Percentiles rank a stretch among this genome's conserved stretches.
Evolutionary conservation across 2,329 filamentous ascomycete genomes (phyloP).

Genomic region (Pseudogymnoascus destructans): DNA sequence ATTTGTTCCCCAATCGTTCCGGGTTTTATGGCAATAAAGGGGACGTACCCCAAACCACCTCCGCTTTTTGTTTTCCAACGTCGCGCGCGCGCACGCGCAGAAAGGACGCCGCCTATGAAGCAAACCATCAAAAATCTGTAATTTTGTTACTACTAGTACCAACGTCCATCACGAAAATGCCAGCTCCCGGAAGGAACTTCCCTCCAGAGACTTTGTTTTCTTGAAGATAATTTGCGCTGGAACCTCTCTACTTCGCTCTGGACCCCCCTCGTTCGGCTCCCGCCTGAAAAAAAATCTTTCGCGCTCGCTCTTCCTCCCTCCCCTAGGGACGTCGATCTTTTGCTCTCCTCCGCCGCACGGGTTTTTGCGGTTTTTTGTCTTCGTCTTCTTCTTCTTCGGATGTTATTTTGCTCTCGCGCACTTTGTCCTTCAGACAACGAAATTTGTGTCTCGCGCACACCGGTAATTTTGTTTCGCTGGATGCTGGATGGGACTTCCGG

Average conservation of each 20-base stretch:
- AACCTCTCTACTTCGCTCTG: background rate
- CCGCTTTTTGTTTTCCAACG: background rate
- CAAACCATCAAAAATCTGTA: constrained; percentile 5
- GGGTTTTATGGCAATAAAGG: constrained; percentile 5
- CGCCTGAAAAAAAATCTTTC: background rate
- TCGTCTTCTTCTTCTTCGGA: background rate
- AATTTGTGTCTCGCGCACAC: background rate
- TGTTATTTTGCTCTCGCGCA: background rate
- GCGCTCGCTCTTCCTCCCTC: background rate
- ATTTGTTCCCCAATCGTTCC: background rate
- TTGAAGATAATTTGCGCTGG: background rate
- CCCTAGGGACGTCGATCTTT: background rate
- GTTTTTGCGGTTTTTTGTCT: background rate
- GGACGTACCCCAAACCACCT: constrained; percentile 3
- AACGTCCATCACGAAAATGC: constrained; percentile 1
- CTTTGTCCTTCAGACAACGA: background rate
- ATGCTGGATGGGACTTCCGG: background rate
- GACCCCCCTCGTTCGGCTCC: background rate
- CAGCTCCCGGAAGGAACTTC: background rate
- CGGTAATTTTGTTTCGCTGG: background rate
- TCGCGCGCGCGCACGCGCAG: background rate
- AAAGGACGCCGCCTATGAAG: background rate
- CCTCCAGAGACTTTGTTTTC: background rate
- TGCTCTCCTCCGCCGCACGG: background rate
- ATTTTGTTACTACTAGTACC: constrained; percentile 6